Base-by-base conservation (phyloP, 2,329 filamentous ascomycete genomes). In the Pseudophaeomoniella oleicola region DNA sequence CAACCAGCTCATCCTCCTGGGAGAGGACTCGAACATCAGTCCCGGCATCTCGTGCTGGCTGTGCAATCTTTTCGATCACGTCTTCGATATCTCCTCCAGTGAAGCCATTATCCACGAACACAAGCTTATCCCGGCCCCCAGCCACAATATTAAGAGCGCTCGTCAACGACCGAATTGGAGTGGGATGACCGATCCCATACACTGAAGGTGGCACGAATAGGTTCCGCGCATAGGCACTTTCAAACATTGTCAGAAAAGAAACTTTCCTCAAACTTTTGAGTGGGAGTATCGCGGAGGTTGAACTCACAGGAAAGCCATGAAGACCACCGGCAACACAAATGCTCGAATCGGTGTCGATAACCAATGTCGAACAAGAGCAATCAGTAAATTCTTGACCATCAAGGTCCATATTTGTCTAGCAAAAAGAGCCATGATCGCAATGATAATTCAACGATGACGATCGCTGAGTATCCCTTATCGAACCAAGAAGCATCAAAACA, bases 121-220 rank as follows among this genome's bases (percentile, higher is more conserved):
- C 77, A 11, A 94, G 63, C 35, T 72, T 84, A 46, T 81, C 59
- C 43, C 81, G 69, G 13, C 75, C 74, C 9, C 64, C 64, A 12
- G 60, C 58, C 2, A 77, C 72, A 16, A 61, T 59, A 14, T 57
- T 51, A 19, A 93, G 66, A 1, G 77, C 83, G 42, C 81, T 61
- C 19, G 64, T 50, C 13, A 93, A 67, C 9, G 72, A 69, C 40
- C 76, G 71, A 42, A 94, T 59, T 0, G 75, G 66, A 4, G 59
- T 62, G 0, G 74, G 56, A 0, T 65, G 53, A 32, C 78, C 81
- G 44, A 94, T 75, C 32, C 87, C 87, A 49, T 71, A 93, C 3
- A 69, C 61, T 1, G 81, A 79, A 1, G 82, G 79, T 1, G 84
- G 79, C 3, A 87, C 72, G 49, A 93, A 88, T 43, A 94, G 72